Evolutionary conservation across 139 green algal species (phyloP), one percentile per base, ranked within the genome.

Genomic region (Coccomyxa sp.): DNA sequence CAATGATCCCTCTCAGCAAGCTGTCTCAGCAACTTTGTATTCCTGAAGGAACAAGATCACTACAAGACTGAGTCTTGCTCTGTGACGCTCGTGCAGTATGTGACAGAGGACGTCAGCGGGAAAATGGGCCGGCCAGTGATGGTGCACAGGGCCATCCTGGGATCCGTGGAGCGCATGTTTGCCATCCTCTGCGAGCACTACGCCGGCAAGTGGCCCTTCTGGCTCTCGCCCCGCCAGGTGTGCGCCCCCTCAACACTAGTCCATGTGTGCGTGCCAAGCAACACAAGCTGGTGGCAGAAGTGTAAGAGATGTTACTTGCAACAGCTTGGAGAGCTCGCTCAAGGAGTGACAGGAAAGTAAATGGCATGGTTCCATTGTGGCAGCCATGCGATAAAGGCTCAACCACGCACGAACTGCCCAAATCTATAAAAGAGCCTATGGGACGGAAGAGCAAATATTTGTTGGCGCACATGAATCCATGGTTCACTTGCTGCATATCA

Each of bases 161-260:
- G 95, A 58, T 95, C 87, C 55, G 92, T 99, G 76, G 96, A 99
- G 92, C 89, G 96, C 82, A 99, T 99, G 96, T 96, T 98, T 84
- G 96, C 96, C 68, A 99, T 99, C 83, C 91, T 99, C 44, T 97
- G 93, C 4, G 96, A 99, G 91, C 94, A 99, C 89, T 99, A 90
- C 74, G 96, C 91, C 4, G 95, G 93, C 78, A 99, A 98, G 89
- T 99, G 95, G 95, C 96, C 96, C 29, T 89, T 98, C 55, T 99
- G 96, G 96, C 85, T 99, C 36, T 95, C 85, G 68, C 96, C 96
- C 0, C 90, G 93, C 38, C 96, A 99, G 90, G 88, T 87, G 58
- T 55, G 33, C 35, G 34, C 38, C n/a, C n/a, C n/a, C n/a, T n/a
- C n/a, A n/a, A n/a, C n/a, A n/a, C n/a, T n/a, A n/a, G n/a, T n/a